Evolutionary conservation across 345 rosid species (phyloP).

Genomic region (Mallotus nudiflorus): DNA sequence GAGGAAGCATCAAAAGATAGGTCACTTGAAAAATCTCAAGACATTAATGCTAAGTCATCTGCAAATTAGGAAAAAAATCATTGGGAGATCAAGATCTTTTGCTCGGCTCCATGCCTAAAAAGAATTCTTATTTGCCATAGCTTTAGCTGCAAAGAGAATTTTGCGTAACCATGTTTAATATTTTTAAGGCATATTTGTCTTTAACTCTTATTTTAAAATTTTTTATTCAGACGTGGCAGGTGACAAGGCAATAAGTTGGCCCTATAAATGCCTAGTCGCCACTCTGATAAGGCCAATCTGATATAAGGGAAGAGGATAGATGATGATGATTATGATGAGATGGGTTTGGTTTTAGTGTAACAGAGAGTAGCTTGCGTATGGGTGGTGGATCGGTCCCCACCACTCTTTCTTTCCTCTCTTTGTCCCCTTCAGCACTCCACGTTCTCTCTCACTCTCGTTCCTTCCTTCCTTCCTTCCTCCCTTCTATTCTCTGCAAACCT

Average conservation of each 20-base stretch:
- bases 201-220: too few relatives aligned
- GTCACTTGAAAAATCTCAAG: slow-evolving; percentile 64
- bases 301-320: slow-evolving; percentile 11
- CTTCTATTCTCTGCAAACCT: slow-evolving; percentile 25
- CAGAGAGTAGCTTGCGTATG: slow-evolving; percentile 47
- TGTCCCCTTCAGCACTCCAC: slow-evolving; percentile 23
- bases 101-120: slow-evolving; percentile 80
- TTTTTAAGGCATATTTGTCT: too few relatives aligned
- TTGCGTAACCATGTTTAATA: too few relatives aligned
- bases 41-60: slow-evolving; percentile 48
- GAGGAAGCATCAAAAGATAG: slow-evolving; percentile 90
- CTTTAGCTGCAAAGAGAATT: slow-evolving; percentile 57
- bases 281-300: too few relatives aligned
- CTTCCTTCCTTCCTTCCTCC: neutral
- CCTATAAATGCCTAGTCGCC: too few relatives aligned
- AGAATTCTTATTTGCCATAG: slow-evolving; percentile 72
- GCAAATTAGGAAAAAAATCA: slow-evolving; percentile 40
- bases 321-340: slow-evolving; percentile 19
- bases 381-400: slow-evolving; percentile 78
- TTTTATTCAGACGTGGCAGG: too few relatives aligned
- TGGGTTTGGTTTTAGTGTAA: slow-evolving; percentile 41
- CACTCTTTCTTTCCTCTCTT: slow-evolving; percentile 20
- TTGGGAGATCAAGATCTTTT: slow-evolving; percentile 75
- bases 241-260: too few relatives aligned
- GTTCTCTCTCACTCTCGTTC: slow-evolving; percentile 22